These are phyloP conservation scores for Neocallimastix lanati DNA, from an alignment of 192 early-diverging fungal genomes.

Conservation along the genomic window DNA sequence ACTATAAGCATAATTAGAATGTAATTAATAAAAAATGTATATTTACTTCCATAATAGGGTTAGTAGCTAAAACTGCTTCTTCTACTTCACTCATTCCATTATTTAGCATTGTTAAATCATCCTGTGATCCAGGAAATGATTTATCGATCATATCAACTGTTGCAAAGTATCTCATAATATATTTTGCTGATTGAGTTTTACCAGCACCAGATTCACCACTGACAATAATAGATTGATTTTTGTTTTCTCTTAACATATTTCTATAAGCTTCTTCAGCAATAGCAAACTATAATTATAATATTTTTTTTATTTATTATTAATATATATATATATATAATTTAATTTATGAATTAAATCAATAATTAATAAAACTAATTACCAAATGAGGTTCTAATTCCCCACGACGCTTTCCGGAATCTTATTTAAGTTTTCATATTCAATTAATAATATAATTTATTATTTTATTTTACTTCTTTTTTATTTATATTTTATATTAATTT, in stretches of 20 bases:
- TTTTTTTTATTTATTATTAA: too few relatives aligned
- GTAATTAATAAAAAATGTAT: neutral
- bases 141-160: conserved; percentile 30
- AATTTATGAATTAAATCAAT: too few relatives aligned
- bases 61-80: conserved; percentile 78
- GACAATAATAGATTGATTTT: conserved; percentile 96
- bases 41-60: conserved; percentile 88
- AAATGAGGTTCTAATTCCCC: conserved; percentile 94
- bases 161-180: conserved; percentile 94
- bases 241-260: conserved; percentile 76
- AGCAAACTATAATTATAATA: conserved; percentile 39
- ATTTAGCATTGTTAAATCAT: neutral
- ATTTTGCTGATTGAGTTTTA: conserved; percentile 90
- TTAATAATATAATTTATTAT: too few relatives aligned
- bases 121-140: neutral
- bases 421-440: too few relatives aligned
- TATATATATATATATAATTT: too few relatives aligned
- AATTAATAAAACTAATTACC: neutral
- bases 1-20: too few relatives aligned
- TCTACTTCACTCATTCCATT: conserved; percentile 48
- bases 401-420: conserved; percentile 78
- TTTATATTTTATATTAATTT: too few relatives aligned
- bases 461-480: too few relatives aligned
- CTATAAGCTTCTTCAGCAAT: conserved; percentile 96
- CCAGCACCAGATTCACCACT: conserved; percentile 93